Evolutionary conservation across 441 rosid genomes (phyloP).

Genomic region (Flueggea neowawraea): DNA sequence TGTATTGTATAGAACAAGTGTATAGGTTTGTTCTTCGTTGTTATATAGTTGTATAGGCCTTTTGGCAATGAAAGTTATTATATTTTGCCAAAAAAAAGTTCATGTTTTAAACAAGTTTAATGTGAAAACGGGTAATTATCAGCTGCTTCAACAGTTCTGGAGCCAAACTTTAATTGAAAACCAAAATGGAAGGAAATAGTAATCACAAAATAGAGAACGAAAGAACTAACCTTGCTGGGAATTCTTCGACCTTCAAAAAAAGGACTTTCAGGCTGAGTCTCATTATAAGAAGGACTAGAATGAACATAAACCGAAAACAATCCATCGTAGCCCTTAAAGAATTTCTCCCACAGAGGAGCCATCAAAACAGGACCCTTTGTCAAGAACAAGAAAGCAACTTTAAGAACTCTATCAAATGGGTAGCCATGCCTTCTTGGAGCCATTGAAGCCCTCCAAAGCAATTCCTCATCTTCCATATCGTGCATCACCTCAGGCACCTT

Average conservation of each 20-base stretch:
- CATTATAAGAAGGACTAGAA: slow-evolving; percentile 55
- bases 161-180: too few species aligned
- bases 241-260: slow-evolving; percentile 69
- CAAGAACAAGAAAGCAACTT: slow-evolving; percentile 86
- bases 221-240: slow-evolving; percentile 76
- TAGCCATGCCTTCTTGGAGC: slow-evolving; percentile 33
- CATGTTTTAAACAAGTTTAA: too few species aligned
- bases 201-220: background rate
- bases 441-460: slow-evolving; percentile 88
- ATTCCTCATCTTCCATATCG: slow-evolving; percentile 72
- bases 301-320: slow-evolving; percentile 73
- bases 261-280: slow-evolving; percentile 43
- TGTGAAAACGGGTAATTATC: too few species aligned
- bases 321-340: slow-evolving; percentile 67
- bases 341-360: slow-evolving; percentile 86
- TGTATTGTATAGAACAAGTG: too few species aligned
- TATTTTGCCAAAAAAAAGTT: too few species aligned
- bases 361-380: slow-evolving; percentile 65
- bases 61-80: too few species aligned
- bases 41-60: too few species aligned
- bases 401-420: slow-evolving; percentile 60
- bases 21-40: too few species aligned
- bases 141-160: too few species aligned
- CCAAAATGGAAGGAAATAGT: background rate
- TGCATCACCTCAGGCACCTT: slow-evolving; percentile 39